phyloP scores from a whole-genome alignment of 2,329 filamentous ascomycete genomes.

The Pezicula neosporulosa region DNA sequence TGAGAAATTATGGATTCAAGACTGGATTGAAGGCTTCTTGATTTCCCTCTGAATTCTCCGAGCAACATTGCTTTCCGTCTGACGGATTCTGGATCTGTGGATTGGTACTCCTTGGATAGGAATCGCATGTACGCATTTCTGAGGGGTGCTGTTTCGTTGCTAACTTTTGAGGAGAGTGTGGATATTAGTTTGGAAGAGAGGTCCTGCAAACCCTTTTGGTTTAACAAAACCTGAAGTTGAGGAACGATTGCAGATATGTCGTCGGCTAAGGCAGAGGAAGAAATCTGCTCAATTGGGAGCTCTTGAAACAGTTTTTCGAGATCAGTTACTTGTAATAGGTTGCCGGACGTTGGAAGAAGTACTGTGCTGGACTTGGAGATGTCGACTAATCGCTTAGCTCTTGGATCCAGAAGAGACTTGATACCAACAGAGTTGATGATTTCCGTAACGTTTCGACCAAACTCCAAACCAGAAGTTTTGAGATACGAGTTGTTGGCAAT shows the following conservation, averaged over 20 bases:
- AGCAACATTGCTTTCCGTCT: constrained; percentile 14
- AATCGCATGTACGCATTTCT: constrained; percentile 11
- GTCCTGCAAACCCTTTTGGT: constrained; percentile 13
- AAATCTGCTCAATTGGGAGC: constrained; percentile 8
- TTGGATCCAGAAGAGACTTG: constrained; percentile 11
- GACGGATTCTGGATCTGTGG: constrained; percentile 8
- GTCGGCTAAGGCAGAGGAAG: constrained; percentile 6
- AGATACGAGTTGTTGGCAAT: constrained; percentile 14
- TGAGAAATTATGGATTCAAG: constrained; percentile 13
- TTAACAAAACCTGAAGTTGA: constrained; percentile 14
- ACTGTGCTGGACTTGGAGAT: constrained; percentile 11
- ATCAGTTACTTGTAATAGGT: constrained; percentile 7
- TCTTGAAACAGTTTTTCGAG: constrained; percentile 3
- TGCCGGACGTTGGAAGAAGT: constrained; percentile 11
- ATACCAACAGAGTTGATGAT: constrained; percentile 11
- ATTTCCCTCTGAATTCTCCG: constrained; percentile 11
- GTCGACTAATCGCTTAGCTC: constrained; percentile 14
- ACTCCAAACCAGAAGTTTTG: constrained; percentile 16
- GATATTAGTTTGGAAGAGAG: constrained; percentile 10
- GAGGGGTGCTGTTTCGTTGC: constrained; percentile 6
- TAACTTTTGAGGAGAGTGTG: constrained; percentile 7
- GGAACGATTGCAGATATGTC: constrained; percentile 15
- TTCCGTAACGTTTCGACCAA: constrained; percentile 19
- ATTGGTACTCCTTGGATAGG: constrained; percentile 9
- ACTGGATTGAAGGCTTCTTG: constrained; percentile 9